Base-by-base conservation (phyloP, 2,329 filamentous ascomycete species). In the Stachybotrys elegans region DNA sequence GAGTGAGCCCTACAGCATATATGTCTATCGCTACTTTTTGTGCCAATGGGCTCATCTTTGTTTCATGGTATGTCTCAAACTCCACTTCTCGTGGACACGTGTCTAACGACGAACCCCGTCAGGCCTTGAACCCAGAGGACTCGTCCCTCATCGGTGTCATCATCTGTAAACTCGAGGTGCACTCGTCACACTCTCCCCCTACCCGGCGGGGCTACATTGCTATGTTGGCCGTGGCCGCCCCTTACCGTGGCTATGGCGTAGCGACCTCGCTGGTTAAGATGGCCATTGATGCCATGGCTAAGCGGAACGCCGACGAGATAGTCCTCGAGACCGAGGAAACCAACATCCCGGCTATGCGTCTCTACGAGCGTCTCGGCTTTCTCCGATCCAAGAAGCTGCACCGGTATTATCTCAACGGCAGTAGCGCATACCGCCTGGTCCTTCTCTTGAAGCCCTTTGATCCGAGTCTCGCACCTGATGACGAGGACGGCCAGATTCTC, bases 41-140 rank as follows among this genome's bases (percentile, higher is more conserved):
- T 95, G 94, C 61, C 90, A 97, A 77, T 98, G 93, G 93, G 87
- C 88, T 5, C 86, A 97, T 60, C 72, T 98, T n/a, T 98, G 93
- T 67, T 97, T 89, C 67, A 88, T 97, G 83, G 90, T 92, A 25
- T 48, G 57, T 50, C 14, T n/a, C n/a, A n/a, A n/a, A n/a, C 16
- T 22, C n/a, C 41, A 16, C 23, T 35, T 13, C 34, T 14, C 23
- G 31, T 31, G 35, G 8, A 43, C 17, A 22, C 44, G 47, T 56
- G 43, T 50, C 46, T 21, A 43, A 25, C 25, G 42, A 16, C 40
- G 21, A 29, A 21, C 20, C 19, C 21, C 37, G 29, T 4, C 48
- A 85, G 81, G 79, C 79, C 6, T 58, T 82, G 36, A 74, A 86
- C 49, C 76, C 81, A 13, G 60, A 70, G 41, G 77, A 82, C 51